Evolutionary conservation across 2,329 filamentous ascomycete species (phyloP).

Genomic region (Diaporthe ampelina): DNA sequence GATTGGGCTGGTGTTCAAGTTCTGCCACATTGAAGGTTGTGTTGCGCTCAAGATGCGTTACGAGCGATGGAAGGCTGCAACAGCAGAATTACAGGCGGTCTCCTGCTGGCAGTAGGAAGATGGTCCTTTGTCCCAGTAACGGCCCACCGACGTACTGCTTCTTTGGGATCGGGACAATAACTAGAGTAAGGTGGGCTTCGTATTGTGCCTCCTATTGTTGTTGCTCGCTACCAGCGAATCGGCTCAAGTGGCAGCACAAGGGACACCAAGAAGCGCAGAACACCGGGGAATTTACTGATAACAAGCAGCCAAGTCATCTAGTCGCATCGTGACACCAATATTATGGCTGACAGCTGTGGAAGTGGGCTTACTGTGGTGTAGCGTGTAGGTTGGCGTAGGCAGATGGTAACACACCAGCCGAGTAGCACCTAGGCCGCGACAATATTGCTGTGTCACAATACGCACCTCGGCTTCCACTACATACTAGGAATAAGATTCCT

Average conservation of each 20-base stretch:
- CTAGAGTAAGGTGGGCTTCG: background rate
- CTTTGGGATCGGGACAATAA: background rate
- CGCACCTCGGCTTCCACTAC: background rate
- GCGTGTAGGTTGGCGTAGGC: background rate
- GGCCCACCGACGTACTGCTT: background rate
- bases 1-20: too few species aligned
- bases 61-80: background rate
- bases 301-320: background rate
- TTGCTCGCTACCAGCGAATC: background rate
- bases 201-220: constrained; percentile 34
- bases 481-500: background rate
- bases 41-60: background rate
- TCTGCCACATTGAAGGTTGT: background rate
- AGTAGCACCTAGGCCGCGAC: background rate
- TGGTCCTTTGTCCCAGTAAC: constrained; percentile 9
- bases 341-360: too few species aligned
- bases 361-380: too few species aligned
- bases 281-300: background rate
- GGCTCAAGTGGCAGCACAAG: background rate
- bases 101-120: background rate
- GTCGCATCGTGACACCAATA: background rate
- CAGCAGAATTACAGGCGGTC: background rate
- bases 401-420: background rate
- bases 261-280: background rate
- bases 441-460: background rate